Percentiles rank a stretch among this genome's conserved stretches.
These are phyloP conservation scores for Lactarius hengduanensis DNA, from an alignment of 768 basidiomycete species.

Conservation along the genomic window DNA sequence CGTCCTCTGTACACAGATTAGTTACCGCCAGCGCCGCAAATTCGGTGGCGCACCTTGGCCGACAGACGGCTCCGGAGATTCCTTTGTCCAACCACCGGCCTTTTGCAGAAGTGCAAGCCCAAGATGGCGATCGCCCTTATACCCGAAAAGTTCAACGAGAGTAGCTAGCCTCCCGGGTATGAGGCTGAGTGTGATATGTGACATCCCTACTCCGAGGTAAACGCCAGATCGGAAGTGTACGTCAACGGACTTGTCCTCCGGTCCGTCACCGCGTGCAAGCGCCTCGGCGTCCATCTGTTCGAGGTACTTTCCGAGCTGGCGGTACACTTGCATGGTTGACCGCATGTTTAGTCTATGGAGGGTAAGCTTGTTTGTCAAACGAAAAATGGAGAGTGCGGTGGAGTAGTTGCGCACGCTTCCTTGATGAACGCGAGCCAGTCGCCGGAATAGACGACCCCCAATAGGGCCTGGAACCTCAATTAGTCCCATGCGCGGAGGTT, in stretches of 20 bases:
- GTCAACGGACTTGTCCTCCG: constrained; percentile 71
- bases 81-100: constrained; percentile 65
- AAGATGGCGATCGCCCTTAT: constrained; percentile 74
- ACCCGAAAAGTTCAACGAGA: constrained; percentile 87
- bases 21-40: constrained; percentile 6
- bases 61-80: constrained; percentile 44
- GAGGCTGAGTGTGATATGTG: constrained; percentile 76
- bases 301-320: constrained; percentile 72
- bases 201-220: constrained; percentile 85
- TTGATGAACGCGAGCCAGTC: constrained; percentile 94
- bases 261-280: constrained; percentile 44
- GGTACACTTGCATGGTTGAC: constrained; percentile 79
- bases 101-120: constrained; percentile 59
- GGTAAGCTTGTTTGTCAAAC: background rate
- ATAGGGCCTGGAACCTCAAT: constrained; percentile 52
- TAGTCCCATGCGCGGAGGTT: background rate
- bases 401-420: constrained; percentile 65
- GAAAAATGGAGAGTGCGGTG: constrained; percentile 14
- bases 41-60: constrained; percentile 42
- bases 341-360: constrained; percentile 80
- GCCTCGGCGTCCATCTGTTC: constrained; percentile 68
- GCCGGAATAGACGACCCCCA: constrained; percentile 88
- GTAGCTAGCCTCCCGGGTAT: constrained; percentile 81
- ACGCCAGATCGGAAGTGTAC: constrained; percentile 90
- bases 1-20: constrained; percentile 44